Evolutionary conservation across 257 asterid species (phyloP).

Genomic region (Nicotiana otophora): DNA sequence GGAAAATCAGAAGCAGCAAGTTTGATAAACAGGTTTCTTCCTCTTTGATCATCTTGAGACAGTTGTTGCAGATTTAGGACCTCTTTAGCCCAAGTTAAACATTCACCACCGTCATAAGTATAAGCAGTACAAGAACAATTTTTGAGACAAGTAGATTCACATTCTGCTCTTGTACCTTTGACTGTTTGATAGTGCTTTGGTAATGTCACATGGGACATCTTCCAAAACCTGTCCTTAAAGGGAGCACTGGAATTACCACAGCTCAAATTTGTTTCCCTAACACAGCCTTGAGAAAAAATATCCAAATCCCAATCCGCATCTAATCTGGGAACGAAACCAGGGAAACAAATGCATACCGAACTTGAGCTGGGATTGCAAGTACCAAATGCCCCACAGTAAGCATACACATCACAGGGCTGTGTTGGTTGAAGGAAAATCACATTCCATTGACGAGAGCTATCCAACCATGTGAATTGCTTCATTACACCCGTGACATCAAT

Average conservation of each 20-base stretch:
- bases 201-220: background rate
- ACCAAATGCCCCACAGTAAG: background rate
- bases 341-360: background rate
- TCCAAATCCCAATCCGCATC: background rate
- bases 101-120: background rate
- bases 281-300: background rate
- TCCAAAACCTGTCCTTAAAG: background rate
- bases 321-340: background rate
- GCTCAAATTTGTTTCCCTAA: background rate
- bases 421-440: background rate
- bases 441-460: background rate
- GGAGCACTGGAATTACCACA: background rate
- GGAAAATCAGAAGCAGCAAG: background rate
- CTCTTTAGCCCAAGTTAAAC: background rate
- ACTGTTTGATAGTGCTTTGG: background rate
- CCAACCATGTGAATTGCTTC: background rate
- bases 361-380: background rate
- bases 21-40: background rate
- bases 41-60: background rate
- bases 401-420: background rate
- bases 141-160: background rate
- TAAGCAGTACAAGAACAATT: background rate
- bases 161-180: background rate
- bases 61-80: background rate
- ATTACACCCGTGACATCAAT: background rate